Conservation (phyloP, 2,329 filamentous ascomycete genomes). For the Botrytis hyacinthi region DNA sequence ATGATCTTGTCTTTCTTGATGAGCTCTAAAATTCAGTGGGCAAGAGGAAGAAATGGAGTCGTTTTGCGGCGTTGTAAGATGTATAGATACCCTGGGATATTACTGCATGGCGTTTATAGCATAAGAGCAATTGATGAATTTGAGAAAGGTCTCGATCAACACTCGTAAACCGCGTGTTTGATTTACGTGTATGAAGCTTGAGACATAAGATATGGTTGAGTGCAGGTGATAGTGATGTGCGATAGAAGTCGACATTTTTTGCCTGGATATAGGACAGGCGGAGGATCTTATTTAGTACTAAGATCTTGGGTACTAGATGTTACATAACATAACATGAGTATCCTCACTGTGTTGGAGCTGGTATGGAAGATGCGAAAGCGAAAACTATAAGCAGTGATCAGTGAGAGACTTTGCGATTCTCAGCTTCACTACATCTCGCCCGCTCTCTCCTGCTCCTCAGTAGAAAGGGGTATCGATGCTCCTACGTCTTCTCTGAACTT, state of each 20-base stretch:
- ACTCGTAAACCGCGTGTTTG: not conserved
- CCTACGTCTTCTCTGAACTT: not conserved
- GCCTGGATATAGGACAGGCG: not conserved
- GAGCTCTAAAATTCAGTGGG: not conserved
- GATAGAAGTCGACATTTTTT: not conserved
- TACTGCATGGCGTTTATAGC: not conserved
- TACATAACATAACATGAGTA: not conserved
- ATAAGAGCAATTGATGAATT: not conserved
- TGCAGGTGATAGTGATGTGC: not conserved
- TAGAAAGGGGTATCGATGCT: not conserved
- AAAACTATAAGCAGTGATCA: not conserved
- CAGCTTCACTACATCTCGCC: not conserved
- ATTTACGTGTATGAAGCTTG: not conserved
- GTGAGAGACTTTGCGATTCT: not conserved
- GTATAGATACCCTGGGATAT: not conserved
- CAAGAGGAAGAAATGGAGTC: not conserved
- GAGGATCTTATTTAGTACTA: not conserved
- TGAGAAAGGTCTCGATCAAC: not conserved
- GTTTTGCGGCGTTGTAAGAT: not conserved
- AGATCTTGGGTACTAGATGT: not conserved
- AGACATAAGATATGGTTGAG: not conserved
- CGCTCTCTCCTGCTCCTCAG: not conserved
- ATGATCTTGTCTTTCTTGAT: not conserved
- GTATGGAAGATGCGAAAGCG: not conserved
- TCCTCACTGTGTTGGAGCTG: not conserved